Base-by-base conservation (phyloP, 2,329 filamentous ascomycete species). In the Sclerotinia spermophila region DNA sequence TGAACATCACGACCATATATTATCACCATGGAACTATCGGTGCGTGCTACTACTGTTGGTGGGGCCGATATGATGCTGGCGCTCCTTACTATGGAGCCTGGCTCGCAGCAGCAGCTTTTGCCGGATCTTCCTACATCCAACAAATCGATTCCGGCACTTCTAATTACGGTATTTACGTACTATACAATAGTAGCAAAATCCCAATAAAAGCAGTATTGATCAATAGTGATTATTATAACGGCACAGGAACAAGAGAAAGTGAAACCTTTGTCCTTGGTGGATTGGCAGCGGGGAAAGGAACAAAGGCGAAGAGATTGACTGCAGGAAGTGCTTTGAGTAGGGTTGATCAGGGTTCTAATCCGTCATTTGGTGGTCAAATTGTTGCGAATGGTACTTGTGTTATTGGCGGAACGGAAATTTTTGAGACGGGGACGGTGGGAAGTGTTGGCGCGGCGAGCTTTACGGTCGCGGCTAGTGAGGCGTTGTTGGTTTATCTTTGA, bases 361-460 rank as follows among this genome's bases (percentile, higher is more conserved):
- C 82, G 1, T 82, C 81, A 1, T 82, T 84, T 75, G 84, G 82
- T 0, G 84, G 84, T 0, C 83, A 84, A 76, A 79, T 75, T 0
- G 86, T 85, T 74, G 80, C 75, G 2, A 80, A 86, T 74, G 83
- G 79, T 2, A 82, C 80, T 17, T 87, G 85, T 76, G 77, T 75
- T 6, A 73, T 83, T n/a, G 75, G 75, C 1, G 84, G 84, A 0
- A 78, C 74, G 3, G 82, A 81, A 78, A 80, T 68, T 48, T 79
- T 77, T 48, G 83, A 85, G 76, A 79, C 73, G 10, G 59, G 35
- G 7, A 71, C 76, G 6, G 60, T 68, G 10, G 81, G 82, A 7
- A 76, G 73, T 21, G 76, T 75, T n/a, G 82, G 82, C 1, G 75
- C 79, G 56, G 82, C 79, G 1, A 82, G 79, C 0, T 82, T 84